Base-by-base conservation (phyloP, 1,284 basidiomycete species). In the Ustilago crameri region DNA sequence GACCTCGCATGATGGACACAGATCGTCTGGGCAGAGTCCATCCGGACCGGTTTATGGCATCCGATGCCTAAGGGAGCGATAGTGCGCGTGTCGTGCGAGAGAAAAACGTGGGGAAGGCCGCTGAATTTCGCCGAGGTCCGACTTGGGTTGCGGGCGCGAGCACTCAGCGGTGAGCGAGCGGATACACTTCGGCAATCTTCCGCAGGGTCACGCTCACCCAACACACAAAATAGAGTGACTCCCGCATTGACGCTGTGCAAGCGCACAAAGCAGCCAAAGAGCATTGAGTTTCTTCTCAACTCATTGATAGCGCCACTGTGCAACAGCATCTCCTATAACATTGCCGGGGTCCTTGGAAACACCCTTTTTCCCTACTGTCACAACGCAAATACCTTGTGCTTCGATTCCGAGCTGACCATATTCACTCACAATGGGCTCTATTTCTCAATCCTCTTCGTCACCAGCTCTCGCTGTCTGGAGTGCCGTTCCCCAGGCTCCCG, bases 401-500 rank as follows among this genome's bases (percentile, higher is more conserved):
- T 18, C 23, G 24, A 27, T 45, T n/a, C 26, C 27, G 48, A 54
- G 43, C 54, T 57, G 46, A 66, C 54, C 35, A 41, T 44, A 49
- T 20, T 37, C 58, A 65, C 20, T 37, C 58, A 65, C 41, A 3
- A 72, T 72, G 68, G 54, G 51, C 38, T 62, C 68, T 4, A 49
- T 60, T 47, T 26, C 67, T 49, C 51, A 59, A 51, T 51, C 45
- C 37, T 34, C 63, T 22, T 46, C 67, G 3, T 30, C 44, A 14
- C 38, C 54, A 72, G 69, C 69, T 26, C 57, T 72, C n/a, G 45
- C 69, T 40, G 69, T 74, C 4, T 78, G 73, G 73, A 69, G 57
- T 42, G 48, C 55, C 35, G 74, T 78, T 24, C 73, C 75, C 9
- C 70, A 78, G 44, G 75, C 75, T 18, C 75, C 75, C 18, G 69